Base-by-base conservation (phyloP, 2,329 filamentous ascomycete species). In the Talaromyces marneffei region DNA sequence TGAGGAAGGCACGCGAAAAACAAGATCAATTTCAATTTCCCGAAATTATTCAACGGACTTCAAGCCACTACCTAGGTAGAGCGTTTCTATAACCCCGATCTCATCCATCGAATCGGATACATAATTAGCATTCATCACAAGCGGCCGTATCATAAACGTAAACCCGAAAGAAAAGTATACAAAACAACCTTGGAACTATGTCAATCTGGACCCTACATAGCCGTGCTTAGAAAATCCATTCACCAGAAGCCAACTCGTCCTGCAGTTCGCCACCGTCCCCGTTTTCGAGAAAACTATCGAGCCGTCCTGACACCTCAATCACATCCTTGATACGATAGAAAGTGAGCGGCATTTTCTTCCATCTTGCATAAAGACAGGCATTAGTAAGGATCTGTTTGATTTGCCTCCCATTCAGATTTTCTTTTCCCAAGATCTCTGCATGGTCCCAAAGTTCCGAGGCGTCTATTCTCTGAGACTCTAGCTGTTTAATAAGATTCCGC, bases 1-100 rank as follows among this genome's bases (percentile, higher is more conserved):
- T 14, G 61, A 64, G 18, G 60, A 68, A 35, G 83, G 89, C 27
- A 86, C 90, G 67, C 3, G 9, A 31, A 31, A 20, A 29, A 16
- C 31, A 8, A 31, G 27, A 31, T n/a, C 6, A 20, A 20, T 31
- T n/a, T 23, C 29, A 14, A 23, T 52, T 20, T 27, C 6, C 23
- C 23, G 18, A 27, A 46, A 8, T 46, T 8, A 18, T 5, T 33
- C 14, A 4, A 31, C 33, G n/a, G n/a, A 16, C 29, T 35, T 33
- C n/a, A 52, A 52, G 48, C 14, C 2, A 23, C n/a, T 31, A 31
- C 9, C 5, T 23, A 14, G n/a, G 10, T 52, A 33, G 5, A 20
- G 14, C 10, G 27, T 3, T 35, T 33, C 5, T 31, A 14, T 2
- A 33, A 10, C 27, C 29, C 18, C 16, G 35, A 52, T 9, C 20